phyloP scores from a whole-genome alignment of 345 rosid species.

The Psidium friedrichsthalianum region DNA sequence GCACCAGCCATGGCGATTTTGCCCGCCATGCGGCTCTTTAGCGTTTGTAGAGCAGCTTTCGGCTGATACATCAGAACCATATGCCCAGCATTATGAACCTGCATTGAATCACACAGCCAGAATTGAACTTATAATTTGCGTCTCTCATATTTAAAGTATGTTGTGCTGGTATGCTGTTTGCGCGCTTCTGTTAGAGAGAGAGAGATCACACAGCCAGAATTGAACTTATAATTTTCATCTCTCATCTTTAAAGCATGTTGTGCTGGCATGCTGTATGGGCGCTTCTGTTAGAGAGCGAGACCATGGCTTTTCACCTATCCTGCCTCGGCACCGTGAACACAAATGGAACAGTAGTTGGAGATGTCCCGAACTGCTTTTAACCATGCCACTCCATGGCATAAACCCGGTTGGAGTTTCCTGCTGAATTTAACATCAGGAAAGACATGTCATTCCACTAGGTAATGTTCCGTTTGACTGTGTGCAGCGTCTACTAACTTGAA shows the following conservation, averaged over 20 bases:
- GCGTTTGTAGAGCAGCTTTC: slow-evolving; percentile 69
- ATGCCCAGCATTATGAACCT: slow-evolving; percentile 79
- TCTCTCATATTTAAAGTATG: neutral
- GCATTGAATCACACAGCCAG: neutral
- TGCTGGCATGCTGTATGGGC: no score
- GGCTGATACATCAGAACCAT: slow-evolving; percentile 99
- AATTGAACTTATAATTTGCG: neutral
- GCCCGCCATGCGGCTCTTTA: slow-evolving; percentile 71
- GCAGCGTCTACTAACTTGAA: neutral
- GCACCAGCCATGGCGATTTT: slow-evolving; percentile 12
- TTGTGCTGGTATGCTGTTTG: neutral
- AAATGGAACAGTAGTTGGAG: slow-evolving; percentile 34
- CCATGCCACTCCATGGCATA: slow-evolving; percentile 73
- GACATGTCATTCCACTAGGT: neutral
- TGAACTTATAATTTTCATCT: neutral
- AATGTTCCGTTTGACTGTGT: neutral
- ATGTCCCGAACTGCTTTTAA: slow-evolving; percentile 30
- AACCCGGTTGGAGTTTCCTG: slow-evolving; percentile 84
- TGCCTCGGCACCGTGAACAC: slow-evolving; percentile 45
- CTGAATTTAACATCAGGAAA: neutral
- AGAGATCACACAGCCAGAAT: neutral
- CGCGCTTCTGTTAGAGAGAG: neutral
- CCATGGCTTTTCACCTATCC: slow-evolving; percentile 54
- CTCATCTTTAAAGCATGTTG: neutral
- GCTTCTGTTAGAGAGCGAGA: neutral